These are phyloP conservation scores for Berberis vulgaris DNA, from an alignment of 164 flowering plant species.

Conservation along the genomic window DNA sequence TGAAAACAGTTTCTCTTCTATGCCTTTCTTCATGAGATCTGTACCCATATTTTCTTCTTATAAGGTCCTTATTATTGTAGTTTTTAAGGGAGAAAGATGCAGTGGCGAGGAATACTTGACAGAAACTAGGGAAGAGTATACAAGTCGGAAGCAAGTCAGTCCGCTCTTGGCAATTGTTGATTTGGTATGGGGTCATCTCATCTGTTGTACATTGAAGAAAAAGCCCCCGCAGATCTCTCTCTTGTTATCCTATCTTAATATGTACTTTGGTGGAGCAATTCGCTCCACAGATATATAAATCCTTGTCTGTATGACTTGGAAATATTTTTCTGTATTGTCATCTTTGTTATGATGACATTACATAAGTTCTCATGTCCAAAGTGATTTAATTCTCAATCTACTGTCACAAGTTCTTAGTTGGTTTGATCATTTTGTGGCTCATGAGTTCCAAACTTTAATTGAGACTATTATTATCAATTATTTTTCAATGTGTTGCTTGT, in stretches of 20 bases:
- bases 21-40: neutral
- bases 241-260: neutral
- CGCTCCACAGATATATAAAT: neutral
- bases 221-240: neutral
- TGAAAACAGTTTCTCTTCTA: slow-evolving; percentile 11
- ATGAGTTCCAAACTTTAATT: too few relatives aligned
- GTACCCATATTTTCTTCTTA: slow-evolving; percentile 16
- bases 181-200: neutral
- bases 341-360: too few relatives aligned
- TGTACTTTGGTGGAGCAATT: neutral
- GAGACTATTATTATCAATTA: too few relatives aligned
- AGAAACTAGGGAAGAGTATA: neutral
- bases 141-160: neutral
- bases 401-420: too few relatives aligned
- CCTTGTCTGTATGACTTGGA: too few relatives aligned
- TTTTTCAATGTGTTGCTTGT: too few relatives aligned
- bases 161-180: neutral
- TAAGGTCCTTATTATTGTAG: slow-evolving; percentile 9
- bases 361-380: too few relatives aligned
- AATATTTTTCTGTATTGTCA: too few relatives aligned
- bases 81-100: neutral
- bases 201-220: slow-evolving; percentile 3
- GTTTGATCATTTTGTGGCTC: too few relatives aligned
- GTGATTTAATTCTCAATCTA: too few relatives aligned
- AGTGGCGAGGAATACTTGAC: neutral